Percentiles rank a stretch among this genome's conserved stretches.
phyloP scores from a whole-genome alignment of 805 yeast genomes.

The Nakazawaea ishiwadae region DNA sequence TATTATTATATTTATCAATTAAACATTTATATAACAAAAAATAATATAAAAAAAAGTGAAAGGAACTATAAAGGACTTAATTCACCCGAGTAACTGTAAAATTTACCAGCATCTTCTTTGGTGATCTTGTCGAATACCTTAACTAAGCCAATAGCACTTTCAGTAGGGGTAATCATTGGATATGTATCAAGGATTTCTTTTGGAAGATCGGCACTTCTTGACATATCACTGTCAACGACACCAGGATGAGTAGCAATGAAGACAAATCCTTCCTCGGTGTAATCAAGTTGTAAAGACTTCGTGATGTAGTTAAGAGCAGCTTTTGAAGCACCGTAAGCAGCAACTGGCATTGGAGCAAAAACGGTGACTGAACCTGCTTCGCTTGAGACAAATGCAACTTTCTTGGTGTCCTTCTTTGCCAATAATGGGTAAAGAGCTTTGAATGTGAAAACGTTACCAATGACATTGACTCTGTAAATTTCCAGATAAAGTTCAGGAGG shows the following conservation, averaged over 20 bases:
- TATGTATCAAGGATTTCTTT: slow-evolving; percentile 15
- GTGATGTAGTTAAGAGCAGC: slow-evolving; percentile 28
- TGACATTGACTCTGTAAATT: slow-evolving; percentile 18
- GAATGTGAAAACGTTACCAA: slow-evolving; percentile 21
- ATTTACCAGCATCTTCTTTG: background rate
- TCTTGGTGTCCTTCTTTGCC: slow-evolving; percentile 20
- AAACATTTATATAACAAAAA: too few relatives aligned
- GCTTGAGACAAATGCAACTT: slow-evolving; percentile 25
- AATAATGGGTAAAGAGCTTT: background rate
- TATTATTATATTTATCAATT: too few relatives aligned
- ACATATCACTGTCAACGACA: slow-evolving; percentile 28
- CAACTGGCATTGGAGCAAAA: slow-evolving; percentile 17
- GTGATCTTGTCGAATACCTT: background rate
- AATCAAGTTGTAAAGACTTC: slow-evolving; percentile 22
- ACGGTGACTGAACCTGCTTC: slow-evolving; percentile 23
- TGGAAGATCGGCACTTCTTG: too few relatives aligned
- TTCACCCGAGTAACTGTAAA: background rate
- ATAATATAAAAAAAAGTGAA: too few relatives aligned
- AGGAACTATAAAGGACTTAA: background rate
- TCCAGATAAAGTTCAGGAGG: too few relatives aligned
- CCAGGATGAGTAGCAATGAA: slow-evolving; percentile 27
- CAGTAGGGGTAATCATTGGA: background rate
- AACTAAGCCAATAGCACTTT: background rate
- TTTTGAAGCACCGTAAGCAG: slow-evolving; percentile 32
- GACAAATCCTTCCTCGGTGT: slow-evolving; percentile 20